A percentile compares a stretch with the other conserved stretches of the same genome.
Conservation (phyloP, 805 yeast genomes). For the Kuraishia ogatae region DNA sequence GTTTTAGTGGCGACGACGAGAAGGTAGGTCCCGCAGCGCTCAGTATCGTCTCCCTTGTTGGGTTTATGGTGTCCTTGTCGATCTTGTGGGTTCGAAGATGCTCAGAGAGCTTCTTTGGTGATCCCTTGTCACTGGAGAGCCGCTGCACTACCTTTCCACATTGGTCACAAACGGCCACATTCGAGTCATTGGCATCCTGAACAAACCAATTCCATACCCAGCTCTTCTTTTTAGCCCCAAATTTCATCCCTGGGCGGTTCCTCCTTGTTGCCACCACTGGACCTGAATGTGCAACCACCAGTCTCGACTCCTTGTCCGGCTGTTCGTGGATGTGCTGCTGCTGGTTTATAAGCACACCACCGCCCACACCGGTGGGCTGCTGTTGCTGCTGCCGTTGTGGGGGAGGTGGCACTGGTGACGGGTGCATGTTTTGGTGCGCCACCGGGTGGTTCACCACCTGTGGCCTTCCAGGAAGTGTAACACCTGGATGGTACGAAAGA, state of each 20-base stretch:
- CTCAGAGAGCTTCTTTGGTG: conserved; percentile 50
- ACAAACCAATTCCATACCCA: conserved; percentile 61
- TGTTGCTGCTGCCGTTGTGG: conserved; percentile 1
- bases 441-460: background rate
- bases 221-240: conserved; percentile 52
- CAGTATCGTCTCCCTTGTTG: conserved; percentile 21
- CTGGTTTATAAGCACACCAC: background rate
- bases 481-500: conserved; percentile 1
- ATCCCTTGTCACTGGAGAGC: conserved; percentile 44
- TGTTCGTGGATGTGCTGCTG: background rate
- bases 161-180: conserved; percentile 43
- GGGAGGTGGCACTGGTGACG: background rate
- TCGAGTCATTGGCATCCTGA: conserved; percentile 38
- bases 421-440: background rate
- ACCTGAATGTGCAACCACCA: background rate
- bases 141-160: conserved; percentile 42
- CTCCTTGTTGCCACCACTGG: background rate
- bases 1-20: background rate
- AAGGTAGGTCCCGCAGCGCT: background rate
- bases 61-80: conserved; percentile 28
- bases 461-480: background rate
- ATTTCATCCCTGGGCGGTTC: conserved; percentile 2
- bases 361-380: background rate
- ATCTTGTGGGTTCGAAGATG: conserved; percentile 49
- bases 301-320: background rate